Conservation (phyloP, 2,329 filamentous ascomycete genomes). For the Pyricularia pennisetigena region DNA sequence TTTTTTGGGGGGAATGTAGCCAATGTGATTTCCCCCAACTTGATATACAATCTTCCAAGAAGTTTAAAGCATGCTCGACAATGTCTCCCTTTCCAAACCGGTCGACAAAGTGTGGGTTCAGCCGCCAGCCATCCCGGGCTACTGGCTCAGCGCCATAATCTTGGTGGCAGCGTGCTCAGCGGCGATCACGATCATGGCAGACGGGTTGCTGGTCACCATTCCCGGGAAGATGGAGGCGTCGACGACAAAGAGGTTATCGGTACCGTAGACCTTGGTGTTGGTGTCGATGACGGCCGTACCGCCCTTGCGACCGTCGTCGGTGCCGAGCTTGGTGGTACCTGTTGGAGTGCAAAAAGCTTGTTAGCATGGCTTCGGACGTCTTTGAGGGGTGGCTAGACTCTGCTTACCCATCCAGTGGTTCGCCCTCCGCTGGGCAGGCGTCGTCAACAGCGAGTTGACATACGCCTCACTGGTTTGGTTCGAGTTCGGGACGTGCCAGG, state of each 20-base stretch:
- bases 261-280: conserved; percentile 48
- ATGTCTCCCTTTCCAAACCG: not conserved
- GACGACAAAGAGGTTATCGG: conserved; percentile 51
- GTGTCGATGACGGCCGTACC: conserved; percentile 45
- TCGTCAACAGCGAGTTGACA: conserved; percentile 25
- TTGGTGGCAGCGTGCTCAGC: conserved; percentile 25
- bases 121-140: not conserved
- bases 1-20: not conserved
- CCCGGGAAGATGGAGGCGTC: conserved; percentile 56
- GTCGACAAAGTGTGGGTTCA: too few relatives aligned
- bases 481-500: conserved; percentile 36
- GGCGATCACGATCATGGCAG: conserved; percentile 28
- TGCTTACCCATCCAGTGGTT: conserved; percentile 33
- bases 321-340: conserved; percentile 46
- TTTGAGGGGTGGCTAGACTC: conserved; percentile 3
- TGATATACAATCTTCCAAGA: too few relatives aligned
- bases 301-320: conserved; percentile 35
- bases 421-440: conserved; percentile 19
- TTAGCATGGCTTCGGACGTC: not conserved
- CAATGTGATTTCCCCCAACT: not conserved
- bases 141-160: conserved; percentile 8
- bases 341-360: not conserved
- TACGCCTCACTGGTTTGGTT: conserved; percentile 39
- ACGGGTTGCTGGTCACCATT: conserved; percentile 52
- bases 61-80: not conserved